A percentile compares a stretch with the other conserved stretches of the same genome.
phyloP scores from a whole-genome alignment of 2,329 filamentous ascomycete genomes.

The Trichothecium sympodiale region DNA sequence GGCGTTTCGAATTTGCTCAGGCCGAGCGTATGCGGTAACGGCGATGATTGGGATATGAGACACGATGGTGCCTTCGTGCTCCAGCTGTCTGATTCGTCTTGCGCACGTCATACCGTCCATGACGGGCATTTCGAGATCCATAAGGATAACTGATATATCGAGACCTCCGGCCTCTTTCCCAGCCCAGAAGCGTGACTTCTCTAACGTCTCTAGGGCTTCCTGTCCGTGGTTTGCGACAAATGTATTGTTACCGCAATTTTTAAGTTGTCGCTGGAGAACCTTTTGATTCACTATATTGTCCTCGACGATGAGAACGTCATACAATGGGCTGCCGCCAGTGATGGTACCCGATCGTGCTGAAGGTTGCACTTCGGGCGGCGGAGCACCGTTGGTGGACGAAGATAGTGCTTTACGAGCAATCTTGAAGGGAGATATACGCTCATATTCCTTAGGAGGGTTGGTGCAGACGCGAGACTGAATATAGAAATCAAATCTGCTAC shows the following conservation, averaged over 20 bases:
- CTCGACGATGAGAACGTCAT: slow-evolving; percentile 54
- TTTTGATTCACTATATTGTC: slow-evolving; percentile 59
- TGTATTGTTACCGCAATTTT: slow-evolving; percentile 48
- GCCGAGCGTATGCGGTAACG: slow-evolving; percentile 72
- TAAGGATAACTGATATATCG: slow-evolving; percentile 57
- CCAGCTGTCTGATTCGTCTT: slow-evolving; percentile 55
- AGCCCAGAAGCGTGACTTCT: slow-evolving; percentile 44
- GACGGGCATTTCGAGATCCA: slow-evolving; percentile 77
- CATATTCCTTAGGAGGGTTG: slow-evolving; percentile 24
- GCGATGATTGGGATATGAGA: slow-evolving; percentile 67
- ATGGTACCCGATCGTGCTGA: slow-evolving; percentile 6
- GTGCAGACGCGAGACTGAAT: slow-evolving; percentile 53
- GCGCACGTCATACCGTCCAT: slow-evolving; percentile 75
- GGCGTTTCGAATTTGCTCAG: slow-evolving; percentile 62
- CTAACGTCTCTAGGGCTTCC: slow-evolving; percentile 48
- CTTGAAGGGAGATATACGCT: slow-evolving; percentile 23
- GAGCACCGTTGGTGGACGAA: slow-evolving; percentile 2
- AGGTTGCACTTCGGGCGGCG: slow-evolving; percentile 4
- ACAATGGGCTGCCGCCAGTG: slow-evolving; percentile 17
- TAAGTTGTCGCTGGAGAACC: slow-evolving; percentile 50
- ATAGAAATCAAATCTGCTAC: slow-evolving; percentile 69
- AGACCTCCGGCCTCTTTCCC: slow-evolving; percentile 33
- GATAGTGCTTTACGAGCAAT: slow-evolving; percentile 18
- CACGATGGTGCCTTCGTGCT: slow-evolving; percentile 48
- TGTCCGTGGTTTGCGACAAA: slow-evolving; percentile 54